These are phyloP conservation scores for Mangifera indica DNA, from an alignment of 345 rosid genomes.

Conservation along the genomic window DNA sequence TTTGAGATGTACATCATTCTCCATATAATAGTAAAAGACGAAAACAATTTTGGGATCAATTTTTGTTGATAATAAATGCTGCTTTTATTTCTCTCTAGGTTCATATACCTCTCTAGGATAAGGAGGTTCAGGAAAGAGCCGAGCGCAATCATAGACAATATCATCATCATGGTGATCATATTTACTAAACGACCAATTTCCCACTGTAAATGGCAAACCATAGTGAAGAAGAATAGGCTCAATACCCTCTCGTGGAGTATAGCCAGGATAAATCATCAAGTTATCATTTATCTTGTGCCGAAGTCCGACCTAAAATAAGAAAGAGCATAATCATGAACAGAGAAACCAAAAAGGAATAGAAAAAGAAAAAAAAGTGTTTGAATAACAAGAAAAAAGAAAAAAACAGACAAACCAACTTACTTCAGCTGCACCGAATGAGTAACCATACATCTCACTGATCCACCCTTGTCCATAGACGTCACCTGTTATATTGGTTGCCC, in stretches of 20 bases:
- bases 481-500: slow-evolving; percentile 96
- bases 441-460: slow-evolving; percentile 99
- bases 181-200: slow-evolving; percentile 97
- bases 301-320: slow-evolving; percentile 74
- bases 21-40: neutral
- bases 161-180: slow-evolving; percentile 86
- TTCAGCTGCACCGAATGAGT: slow-evolving; percentile 98
- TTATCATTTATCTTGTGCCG: slow-evolving; percentile 83
- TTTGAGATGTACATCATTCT: neutral
- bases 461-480: slow-evolving; percentile 93
- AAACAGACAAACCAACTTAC: slow-evolving; percentile 39
- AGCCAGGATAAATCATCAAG: slow-evolving; percentile 97
- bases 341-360: neutral
- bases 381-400: neutral
- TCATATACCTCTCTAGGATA: slow-evolving; percentile 85
- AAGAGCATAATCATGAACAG: slow-evolving; percentile 15
- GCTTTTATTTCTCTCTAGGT: neutral
- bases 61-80: slow-evolving; percentile 3
- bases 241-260: slow-evolving; percentile 72
- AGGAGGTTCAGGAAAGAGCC: slow-evolving; percentile 95
- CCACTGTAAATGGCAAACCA: slow-evolving; percentile 80
- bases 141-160: slow-evolving; percentile 80
- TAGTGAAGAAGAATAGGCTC: slow-evolving; percentile 94
- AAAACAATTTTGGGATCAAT: slow-evolving; percentile 7
- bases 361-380: too few species aligned